Conservation (phyloP, 345 rosid species). For the Rhodomyrtus tomentosa region DNA sequence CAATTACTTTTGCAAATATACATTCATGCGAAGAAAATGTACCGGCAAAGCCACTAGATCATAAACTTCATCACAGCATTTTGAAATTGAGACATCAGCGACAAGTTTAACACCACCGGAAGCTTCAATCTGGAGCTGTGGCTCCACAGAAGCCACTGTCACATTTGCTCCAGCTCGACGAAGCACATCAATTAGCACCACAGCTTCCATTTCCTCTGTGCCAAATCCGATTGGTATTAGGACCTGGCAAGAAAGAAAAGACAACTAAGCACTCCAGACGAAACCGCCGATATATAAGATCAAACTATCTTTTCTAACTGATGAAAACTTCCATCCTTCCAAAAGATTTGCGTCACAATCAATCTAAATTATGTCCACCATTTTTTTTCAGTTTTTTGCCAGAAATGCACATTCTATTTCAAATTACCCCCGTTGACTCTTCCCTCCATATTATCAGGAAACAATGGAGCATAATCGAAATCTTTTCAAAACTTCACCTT, state of each 20-base stretch:
- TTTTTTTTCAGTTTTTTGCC: background rate
- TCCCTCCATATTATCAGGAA: background rate
- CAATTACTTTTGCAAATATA: background rate
- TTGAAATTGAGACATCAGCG: slow-evolving; percentile 63
- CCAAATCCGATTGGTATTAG: slow-evolving; percentile 85
- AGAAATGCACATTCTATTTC: background rate
- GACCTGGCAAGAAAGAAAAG: slow-evolving; percentile 29
- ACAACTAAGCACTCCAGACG: background rate
- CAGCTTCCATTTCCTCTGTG: slow-evolving; percentile 94
- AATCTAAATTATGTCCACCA: background rate
- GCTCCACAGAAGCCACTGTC: slow-evolving; percentile 77
- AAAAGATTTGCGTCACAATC: background rate
- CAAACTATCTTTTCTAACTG: background rate
- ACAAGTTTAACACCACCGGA: slow-evolving; percentile 61
- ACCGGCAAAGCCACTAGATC: slow-evolving; percentile 91
- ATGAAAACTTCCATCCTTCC: background rate
- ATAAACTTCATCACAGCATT: slow-evolving; percentile 46
- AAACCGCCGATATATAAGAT: background rate
- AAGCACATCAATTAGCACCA: slow-evolving; percentile 57
- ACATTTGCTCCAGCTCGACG: slow-evolving; percentile 93
- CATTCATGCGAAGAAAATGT: background rate
- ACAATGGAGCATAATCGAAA: background rate
- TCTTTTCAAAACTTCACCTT: background rate
- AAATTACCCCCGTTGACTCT: background rate
- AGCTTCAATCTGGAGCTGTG: slow-evolving; percentile 69